Evolutionary conservation across 1,139 yeast genomes (phyloP).

Genomic region (Candida anutae): DNA sequence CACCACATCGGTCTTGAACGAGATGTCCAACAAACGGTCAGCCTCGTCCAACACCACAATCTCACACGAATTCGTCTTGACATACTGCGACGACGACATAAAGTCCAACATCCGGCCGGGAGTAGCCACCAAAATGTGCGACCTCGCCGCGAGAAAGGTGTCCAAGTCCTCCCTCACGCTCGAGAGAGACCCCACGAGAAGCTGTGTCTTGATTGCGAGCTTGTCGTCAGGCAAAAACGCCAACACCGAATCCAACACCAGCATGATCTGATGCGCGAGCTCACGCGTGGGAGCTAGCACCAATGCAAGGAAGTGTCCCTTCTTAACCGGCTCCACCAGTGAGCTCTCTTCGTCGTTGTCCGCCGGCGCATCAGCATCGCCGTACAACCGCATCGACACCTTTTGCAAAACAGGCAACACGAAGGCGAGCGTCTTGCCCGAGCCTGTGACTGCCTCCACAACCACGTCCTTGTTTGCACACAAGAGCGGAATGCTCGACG

Average conservation of each 20-base stretch:
- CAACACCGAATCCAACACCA: conserved; percentile 55
- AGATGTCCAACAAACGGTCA: conserved; percentile 74
- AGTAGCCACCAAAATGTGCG: conserved; percentile 81
- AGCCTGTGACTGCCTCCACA: conserved; percentile 94
- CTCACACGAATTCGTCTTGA: conserved; percentile 57
- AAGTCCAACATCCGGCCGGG: conserved; percentile 88
- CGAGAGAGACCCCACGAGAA: conserved; percentile 72
- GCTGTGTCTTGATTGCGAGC: conserved; percentile 48
- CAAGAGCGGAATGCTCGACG: conserved; percentile 85
- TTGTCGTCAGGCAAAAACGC: conserved; percentile 49
- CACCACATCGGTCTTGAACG: conserved; percentile 65
- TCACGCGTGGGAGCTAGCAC: conserved; percentile 90
- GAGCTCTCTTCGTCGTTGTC: conserved; percentile 12
- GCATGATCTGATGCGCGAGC: conserved; percentile 73
- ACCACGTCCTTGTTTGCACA: conserved; percentile 91
- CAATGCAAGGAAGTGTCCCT: conserved; percentile 64
- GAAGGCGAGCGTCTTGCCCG: conserved; percentile 90
- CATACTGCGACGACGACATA: conserved; percentile 39
- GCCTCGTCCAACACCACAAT: conserved; percentile 87
- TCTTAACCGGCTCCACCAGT: conserved; percentile 28
- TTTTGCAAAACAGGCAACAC: conserved; percentile 75
- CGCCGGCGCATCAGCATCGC: conserved; percentile 7
- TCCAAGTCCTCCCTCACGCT: conserved; percentile 71
- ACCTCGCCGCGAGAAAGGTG: conserved; percentile 41
- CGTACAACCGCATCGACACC: conserved; percentile 27